phyloP scores from a whole-genome alignment of 306 rosid species.

The Hippophae gyantsensis region DNA sequence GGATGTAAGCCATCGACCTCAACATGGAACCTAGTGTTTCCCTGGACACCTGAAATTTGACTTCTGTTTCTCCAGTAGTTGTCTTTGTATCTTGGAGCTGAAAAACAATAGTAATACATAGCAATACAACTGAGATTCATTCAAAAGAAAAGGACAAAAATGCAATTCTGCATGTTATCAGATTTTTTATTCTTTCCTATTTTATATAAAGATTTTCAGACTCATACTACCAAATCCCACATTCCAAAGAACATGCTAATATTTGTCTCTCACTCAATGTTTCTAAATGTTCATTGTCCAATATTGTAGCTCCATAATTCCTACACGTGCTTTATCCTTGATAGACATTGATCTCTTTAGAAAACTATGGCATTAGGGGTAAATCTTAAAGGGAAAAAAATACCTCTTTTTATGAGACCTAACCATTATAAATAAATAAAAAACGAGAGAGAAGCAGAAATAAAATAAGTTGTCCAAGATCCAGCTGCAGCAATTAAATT shows the following conservation, averaged over 20 bases:
- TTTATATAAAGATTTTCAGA: no score
- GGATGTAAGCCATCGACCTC: slow-evolving; percentile 60
- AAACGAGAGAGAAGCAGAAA: no score
- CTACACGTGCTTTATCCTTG: not conserved
- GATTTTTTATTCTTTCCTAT: not conserved
- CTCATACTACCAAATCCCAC: no score
- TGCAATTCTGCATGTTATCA: not conserved
- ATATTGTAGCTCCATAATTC: not conserved
- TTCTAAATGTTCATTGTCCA: not conserved
- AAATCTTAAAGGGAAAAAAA: no score
- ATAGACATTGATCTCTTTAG: not conserved
- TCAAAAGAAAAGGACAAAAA: not conserved
- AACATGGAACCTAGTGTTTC: slow-evolving; percentile 63
- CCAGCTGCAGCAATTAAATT: no score
- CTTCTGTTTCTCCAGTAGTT: slow-evolving; percentile 55
- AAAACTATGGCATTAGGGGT: not conserved
- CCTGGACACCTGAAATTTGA: slow-evolving; percentile 74
- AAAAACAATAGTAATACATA: slow-evolving; percentile 17
- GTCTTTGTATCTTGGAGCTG: slow-evolving; percentile 78
- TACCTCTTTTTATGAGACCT: no score
- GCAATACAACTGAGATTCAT: slow-evolving; percentile 1
- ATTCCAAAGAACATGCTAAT: no score
- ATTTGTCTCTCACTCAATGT: not conserved
- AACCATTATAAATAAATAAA: no score
- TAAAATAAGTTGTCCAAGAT: no score